Percentiles rank a stretch among this genome's conserved stretches.
These are phyloP conservation scores for Hypholoma sublateritium DNA, from an alignment of 768 basidiomycete genomes.

Conservation along the genomic window DNA sequence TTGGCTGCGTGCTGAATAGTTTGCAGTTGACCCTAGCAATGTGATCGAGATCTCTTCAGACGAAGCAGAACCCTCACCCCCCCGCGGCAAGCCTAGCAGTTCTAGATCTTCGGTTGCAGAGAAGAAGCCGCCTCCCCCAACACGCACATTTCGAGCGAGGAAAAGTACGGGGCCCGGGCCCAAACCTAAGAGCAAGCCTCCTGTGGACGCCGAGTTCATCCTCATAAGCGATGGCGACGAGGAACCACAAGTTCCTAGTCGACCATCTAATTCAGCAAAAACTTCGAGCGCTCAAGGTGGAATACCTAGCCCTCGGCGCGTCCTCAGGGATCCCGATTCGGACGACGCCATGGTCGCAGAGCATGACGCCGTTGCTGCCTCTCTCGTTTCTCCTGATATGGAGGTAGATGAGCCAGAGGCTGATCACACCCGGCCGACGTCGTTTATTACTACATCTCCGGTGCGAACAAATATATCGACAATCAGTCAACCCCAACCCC, in stretches of 20 bases:
- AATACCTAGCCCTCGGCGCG: neutral
- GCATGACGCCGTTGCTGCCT: neutral
- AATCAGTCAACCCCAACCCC: neutral
- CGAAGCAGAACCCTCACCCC: neutral
- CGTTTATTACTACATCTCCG: neutral
- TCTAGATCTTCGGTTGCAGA: neutral
- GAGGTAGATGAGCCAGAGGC: neutral
- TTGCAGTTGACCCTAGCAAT: neutral
- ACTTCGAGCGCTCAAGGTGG: neutral
- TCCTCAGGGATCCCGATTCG: neutral
- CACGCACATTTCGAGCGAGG: neutral
- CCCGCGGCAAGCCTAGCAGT: neutral
- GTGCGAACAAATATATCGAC: neutral
- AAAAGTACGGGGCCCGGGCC: neutral
- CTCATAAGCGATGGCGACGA: neutral
- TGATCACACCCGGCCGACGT: neutral
- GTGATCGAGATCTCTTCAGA: conserved; percentile 6
- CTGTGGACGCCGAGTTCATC: neutral
- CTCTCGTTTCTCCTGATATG: neutral
- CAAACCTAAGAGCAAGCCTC: neutral
- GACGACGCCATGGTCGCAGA: neutral
- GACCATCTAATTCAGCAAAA: neutral
- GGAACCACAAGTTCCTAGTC: neutral
- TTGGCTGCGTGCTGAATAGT: neutral
- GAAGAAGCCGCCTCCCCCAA: neutral